Base-by-base conservation (phyloP, 2,329 filamentous ascomycete species). In the Akanthomyces uredinophilus region DNA sequence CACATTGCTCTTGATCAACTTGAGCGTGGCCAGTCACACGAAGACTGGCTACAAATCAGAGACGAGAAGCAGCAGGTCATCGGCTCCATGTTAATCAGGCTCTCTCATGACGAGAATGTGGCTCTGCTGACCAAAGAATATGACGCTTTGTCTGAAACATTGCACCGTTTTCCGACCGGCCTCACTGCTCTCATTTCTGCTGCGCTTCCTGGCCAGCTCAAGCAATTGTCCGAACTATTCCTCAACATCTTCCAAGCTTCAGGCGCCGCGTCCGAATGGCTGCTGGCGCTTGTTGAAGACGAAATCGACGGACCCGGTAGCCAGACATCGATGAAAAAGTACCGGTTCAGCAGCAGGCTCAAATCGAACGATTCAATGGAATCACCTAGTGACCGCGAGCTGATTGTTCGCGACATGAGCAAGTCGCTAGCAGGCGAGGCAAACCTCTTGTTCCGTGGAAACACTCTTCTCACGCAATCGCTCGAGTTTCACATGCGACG, bases 191-290 rank as follows among this genome's bases (percentile, higher is more conserved):
- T 96, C 71, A 90, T 99, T 67, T 87, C 92, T 2, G 85, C 90
- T 50, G 85, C 90, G 61, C 81, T 97, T 60, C 89, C 92, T 0
- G 85, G 87, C 2, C 90, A 92, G 69, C 79, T 97, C 39, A 89
- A 89, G 59, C 83, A 86, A n/a, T 75, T 98, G 10, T 90, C 92
- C 2, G 93, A 97, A 71, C 87, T 90, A 32, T 85, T 98, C 43
- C 78, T 98, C 65, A 96, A 98, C 72, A 96, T 99, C 58, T 99
- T 94, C 69, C 95, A 99, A 71, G 93, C 96, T 3, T 94, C 92
- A 2, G 92, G 91, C 0, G 85, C 86, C 43, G 90, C 91, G 2
- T 83, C 84, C 49, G 92, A 97, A 63, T 99, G 95, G 95, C 83
- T 99, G 24, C 95, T 92, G 81, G 88, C 91, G 2, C 79, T 99